Evolutionary conservation across 108 stramenopile species (phyloP).

Genomic region (Cyclotella sp.): DNA sequence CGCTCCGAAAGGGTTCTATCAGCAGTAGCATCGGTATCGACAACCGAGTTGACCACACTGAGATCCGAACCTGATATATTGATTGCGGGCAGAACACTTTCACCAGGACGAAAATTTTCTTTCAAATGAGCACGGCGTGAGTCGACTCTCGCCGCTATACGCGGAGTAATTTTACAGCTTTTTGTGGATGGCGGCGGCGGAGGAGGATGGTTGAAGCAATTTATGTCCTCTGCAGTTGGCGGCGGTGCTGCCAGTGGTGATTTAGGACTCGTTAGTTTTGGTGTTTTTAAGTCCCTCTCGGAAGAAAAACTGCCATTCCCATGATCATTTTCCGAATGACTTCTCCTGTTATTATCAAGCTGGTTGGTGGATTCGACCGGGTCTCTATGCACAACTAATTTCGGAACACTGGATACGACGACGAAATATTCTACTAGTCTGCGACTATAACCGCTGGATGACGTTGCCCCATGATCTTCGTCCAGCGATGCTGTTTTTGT

Average conservation of each 20-base stretch:
- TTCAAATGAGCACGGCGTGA: constrained; percentile 35
- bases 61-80: neutral
- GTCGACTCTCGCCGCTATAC: constrained; percentile 43
- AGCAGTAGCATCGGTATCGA: neutral
- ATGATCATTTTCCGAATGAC: neutral
- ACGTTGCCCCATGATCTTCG: constrained; percentile 14
- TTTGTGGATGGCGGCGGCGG: constrained; percentile 8
- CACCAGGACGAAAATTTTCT: constrained; percentile 26
- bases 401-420: constrained; percentile 67
- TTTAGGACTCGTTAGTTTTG: neutral
- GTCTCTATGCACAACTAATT: neutral
- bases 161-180: constrained; percentile 13
- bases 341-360: neutral
- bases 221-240: neutral
- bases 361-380: neutral
- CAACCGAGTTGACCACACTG: neutral
- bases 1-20: neutral
- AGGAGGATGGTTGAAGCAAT: neutral
- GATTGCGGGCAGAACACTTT: neutral
- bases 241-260: neutral
- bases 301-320: neutral
- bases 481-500: neutral
- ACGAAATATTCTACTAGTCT: constrained; percentile 91
- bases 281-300: neutral
- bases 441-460: constrained; percentile 44